Evolutionary conservation across 2,329 filamentous ascomycete species (phyloP), one percentile per base, ranked within the genome.

Genomic region (Colletotrichum lindemuthianum): DNA sequence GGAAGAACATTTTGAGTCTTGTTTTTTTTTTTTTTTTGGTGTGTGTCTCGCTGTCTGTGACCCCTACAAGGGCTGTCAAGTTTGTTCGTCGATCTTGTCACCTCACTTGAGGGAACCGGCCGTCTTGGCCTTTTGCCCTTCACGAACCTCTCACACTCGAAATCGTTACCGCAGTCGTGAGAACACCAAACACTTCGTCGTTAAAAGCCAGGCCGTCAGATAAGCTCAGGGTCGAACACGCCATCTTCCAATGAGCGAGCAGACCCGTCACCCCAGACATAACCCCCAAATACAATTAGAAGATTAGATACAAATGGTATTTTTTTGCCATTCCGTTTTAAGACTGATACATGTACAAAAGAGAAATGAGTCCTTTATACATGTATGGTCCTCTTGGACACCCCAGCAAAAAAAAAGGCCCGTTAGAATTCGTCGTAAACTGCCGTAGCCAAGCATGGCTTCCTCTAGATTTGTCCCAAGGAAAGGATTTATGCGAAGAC

Each of bases 401-500:
- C 49, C 60, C 40, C 43, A 66, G 64, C 64, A 66, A 72, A 70
- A 66, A 70, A 66, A 72, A 69, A 70, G 70, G 69, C 68, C 65
- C 69, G 69, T 72, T 69, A 73, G 70, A 70, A 65, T 69, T 74
- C 70, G 71, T 77, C 74, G 71, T 76, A 69, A 74, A 75, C 72
- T 76, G 75, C 76, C 77, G 73, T 75, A 73, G 73, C 78, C 78
- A 73, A 74, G 73, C 47, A 75, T 54, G 76, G 77, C 78, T 75
- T 76, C 72, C 72, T 76, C 74, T 70, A 66, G 73, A 71, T 70
- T 72, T 70, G 73, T 63, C 63, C 59, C 15, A 8, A 34, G 43
- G 75, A 70, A 71, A 70, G 66, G 52, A 75, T 74, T 84, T 88
- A 88, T 75, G 81, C 82, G 72, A 88, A 76, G 78, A 83, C 71